These are phyloP conservation scores for Polytrichum formosum DNA, from an alignment of 225 moss, liverwort and hornwort genomes.

Conservation along the genomic window DNA sequence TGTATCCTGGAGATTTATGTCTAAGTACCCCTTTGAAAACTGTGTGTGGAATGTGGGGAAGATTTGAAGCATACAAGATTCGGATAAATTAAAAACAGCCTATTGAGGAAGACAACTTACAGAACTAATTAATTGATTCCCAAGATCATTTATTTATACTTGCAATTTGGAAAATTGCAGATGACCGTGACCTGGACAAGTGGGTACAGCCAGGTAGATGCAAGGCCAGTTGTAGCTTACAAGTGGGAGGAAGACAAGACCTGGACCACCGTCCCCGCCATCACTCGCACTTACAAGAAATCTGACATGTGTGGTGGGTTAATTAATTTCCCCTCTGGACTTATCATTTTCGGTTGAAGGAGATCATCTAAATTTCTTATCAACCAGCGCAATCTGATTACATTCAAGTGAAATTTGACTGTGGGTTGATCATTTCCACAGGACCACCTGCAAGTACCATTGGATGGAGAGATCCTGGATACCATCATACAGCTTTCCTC, in stretches of 20 bases:
- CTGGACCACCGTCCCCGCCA: constrained; percentile 33
- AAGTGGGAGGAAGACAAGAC: constrained; percentile 25
- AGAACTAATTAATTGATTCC: too few species aligned
- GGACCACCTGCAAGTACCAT: constrained; percentile 73
- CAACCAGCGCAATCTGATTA: not conserved
- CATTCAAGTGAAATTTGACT: not conserved
- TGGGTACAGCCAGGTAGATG: constrained; percentile 48
- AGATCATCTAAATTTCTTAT: too few species aligned
- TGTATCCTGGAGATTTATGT: too few species aligned
- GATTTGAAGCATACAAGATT: too few species aligned
- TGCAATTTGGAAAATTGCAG: constrained; percentile 23
- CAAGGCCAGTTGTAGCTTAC: constrained; percentile 47
- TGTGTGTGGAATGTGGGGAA: too few species aligned
- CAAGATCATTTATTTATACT: too few species aligned
- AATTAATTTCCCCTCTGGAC: too few species aligned
- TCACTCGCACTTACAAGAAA: constrained; percentile 44
- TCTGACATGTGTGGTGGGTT: constrained; percentile 66
- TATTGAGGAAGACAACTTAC: too few species aligned
- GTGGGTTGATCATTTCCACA: constrained; percentile 2
- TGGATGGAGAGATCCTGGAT: constrained; percentile 78
- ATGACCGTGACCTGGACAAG: constrained; percentile 84
- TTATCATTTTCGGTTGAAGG: too few species aligned
- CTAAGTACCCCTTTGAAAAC: too few species aligned
- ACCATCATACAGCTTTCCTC: constrained; percentile 52
- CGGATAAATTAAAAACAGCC: too few species aligned